These are phyloP conservation scores for Cetraspora pellucida DNA, from an alignment of 192 early-diverging fungal genomes.

Conservation along the genomic window DNA sequence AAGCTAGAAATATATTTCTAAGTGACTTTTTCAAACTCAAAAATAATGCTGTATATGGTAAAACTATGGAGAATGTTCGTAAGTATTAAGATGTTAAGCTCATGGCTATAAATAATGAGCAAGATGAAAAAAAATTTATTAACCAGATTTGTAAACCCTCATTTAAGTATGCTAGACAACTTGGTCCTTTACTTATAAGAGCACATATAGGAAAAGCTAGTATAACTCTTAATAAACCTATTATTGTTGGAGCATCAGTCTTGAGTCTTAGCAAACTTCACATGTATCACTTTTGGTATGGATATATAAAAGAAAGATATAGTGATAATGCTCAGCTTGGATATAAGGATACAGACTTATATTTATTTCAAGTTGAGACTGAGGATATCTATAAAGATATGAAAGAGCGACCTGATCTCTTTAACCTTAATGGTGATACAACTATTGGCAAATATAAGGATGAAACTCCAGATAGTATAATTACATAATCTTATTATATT, in stretches of 20 bases:
- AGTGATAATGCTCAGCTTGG: not conserved
- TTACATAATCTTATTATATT: conserved; percentile 1
- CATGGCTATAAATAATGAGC: not conserved
- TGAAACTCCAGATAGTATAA: not conserved
- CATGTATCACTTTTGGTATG: conserved; percentile 16
- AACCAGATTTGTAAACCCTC: not conserved
- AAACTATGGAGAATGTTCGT: no score
- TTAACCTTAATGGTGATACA: not conserved
- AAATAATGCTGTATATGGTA: not conserved
- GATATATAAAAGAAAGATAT: conserved; percentile 20
- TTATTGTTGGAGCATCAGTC: conserved; percentile 21
- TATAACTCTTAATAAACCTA: conserved; percentile 8
- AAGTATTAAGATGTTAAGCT: conserved; percentile 13
- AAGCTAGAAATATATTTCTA: not conserved
- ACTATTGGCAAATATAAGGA: not conserved
- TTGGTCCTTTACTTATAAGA: not conserved
- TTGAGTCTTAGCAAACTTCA: conserved; percentile 3
- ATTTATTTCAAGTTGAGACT: not conserved
- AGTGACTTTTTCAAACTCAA: conserved; percentile 9
- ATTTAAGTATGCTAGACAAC: not conserved
- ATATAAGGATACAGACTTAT: not conserved
- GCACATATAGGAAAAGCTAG: not conserved
- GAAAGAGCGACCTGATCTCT: conserved; percentile 5
- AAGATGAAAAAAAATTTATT: not conserved
- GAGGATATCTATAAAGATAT: conserved; percentile 29